Evolutionary conservation across 257 asterid genomes (phyloP).

Genomic region (Dorcoceras hygrometricum): DNA sequence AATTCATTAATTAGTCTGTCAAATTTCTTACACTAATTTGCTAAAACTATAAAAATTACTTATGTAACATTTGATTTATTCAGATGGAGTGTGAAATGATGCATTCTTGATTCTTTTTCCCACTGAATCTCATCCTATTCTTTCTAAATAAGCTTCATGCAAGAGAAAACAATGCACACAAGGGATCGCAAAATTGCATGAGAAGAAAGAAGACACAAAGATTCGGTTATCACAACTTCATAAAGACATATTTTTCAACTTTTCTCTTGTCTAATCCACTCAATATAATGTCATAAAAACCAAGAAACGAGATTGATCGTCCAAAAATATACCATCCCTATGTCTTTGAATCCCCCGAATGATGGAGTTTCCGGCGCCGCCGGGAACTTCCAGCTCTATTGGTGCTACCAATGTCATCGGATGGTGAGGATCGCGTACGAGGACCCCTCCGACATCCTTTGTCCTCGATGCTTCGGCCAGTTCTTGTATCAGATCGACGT

Average conservation of each 20-base stretch:
- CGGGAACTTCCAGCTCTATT: conserved; percentile 47
- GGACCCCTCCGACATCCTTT: conserved; percentile 37
- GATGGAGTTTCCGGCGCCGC: conserved; percentile 21
- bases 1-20: too few species aligned
- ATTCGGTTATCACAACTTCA: conserved; percentile 34
- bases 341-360: conserved; percentile 41
- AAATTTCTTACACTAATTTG: too few species aligned
- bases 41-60: too few species aligned
- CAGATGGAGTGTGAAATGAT: neutral
- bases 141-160: conserved; percentile 26
- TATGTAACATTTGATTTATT: too few species aligned
- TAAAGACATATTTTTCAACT: conserved; percentile 50
- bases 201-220: conserved; percentile 26
- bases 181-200: conserved; percentile 17
- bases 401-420: conserved; percentile 90
- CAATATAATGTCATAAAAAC: neutral
- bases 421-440: conserved; percentile 42
- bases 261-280: neutral
- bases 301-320: neutral
- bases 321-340: conserved; percentile 1
- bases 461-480: conserved; percentile 71
- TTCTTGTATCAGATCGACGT: conserved; percentile 56
- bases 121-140: conserved; percentile 35
- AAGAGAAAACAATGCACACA: conserved; percentile 5
- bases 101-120: conserved; percentile 11